These are phyloP conservation scores for Alternaria solani DNA, from an alignment of 2,329 filamentous ascomycete genomes.

Conservation along the genomic window DNA sequence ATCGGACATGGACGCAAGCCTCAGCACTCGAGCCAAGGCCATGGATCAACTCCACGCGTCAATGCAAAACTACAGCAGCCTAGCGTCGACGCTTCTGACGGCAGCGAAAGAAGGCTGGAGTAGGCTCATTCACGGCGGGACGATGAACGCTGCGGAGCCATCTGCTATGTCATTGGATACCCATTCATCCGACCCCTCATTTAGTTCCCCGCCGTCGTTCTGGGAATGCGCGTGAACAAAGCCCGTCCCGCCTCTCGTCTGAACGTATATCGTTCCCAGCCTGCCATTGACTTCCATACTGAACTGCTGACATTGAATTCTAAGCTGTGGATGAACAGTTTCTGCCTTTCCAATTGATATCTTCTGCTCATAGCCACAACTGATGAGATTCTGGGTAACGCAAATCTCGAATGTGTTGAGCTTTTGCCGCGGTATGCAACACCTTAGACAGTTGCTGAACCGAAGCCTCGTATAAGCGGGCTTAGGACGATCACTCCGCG, in stretches of 20 bases:
- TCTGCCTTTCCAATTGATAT: neutral
- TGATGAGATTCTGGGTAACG: neutral
- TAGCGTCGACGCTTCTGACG: slow-evolving; percentile 33
- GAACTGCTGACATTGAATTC: slow-evolving; percentile 4
- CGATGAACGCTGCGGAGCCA: slow-evolving; percentile 18
- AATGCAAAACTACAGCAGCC: slow-evolving; percentile 30
- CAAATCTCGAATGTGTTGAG: slow-evolving; percentile 4
- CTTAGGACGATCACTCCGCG: slow-evolving; percentile 14
- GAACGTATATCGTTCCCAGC: slow-evolving; percentile 22
- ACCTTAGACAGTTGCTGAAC: slow-evolving; percentile 21
- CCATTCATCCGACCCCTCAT: slow-evolving; percentile 36
- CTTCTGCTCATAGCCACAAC: neutral
- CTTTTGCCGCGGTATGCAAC: slow-evolving; percentile 15
- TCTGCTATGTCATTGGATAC: slow-evolving; percentile 27
- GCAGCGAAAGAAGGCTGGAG: slow-evolving; percentile 34
- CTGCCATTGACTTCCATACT: neutral
- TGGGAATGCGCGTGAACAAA: slow-evolving; percentile 19
- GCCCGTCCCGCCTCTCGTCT: slow-evolving; percentile 29
- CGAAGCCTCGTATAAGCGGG: slow-evolving; percentile 4
- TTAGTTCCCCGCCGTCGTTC: slow-evolving; percentile 23
- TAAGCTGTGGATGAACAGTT: neutral
- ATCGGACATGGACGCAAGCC: slow-evolving; percentile 27
- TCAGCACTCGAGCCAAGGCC: slow-evolving; percentile 29
- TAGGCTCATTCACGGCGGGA: slow-evolving; percentile 17
- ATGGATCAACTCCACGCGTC: slow-evolving; percentile 40